These are phyloP conservation scores for Umbelopsis isabellina DNA, from an alignment of 192 early-diverging fungal genomes.

Conservation along the genomic window DNA sequence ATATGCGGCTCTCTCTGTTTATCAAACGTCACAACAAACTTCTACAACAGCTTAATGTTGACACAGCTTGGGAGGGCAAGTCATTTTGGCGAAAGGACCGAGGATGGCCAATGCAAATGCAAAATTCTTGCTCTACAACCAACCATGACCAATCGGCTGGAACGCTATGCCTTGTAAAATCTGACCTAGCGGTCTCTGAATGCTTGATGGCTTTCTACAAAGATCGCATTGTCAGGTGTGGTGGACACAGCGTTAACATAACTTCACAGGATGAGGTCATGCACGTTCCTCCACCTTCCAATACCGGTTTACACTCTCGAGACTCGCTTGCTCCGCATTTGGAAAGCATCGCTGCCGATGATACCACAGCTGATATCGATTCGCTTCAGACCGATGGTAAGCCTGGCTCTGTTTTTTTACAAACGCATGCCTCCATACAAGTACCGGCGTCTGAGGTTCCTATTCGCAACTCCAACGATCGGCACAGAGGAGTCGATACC, in stretches of 20 bases:
- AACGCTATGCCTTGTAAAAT: conserved; percentile 25
- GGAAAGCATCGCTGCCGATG: not conserved
- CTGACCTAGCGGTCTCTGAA: conserved; percentile 23
- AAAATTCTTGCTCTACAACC: conserved; percentile 28
- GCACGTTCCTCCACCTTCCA: not conserved
- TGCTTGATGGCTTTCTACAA: conserved; percentile 32
- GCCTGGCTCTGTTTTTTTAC: not conserved
- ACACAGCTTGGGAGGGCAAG: conserved; percentile 5
- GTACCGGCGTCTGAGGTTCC: not conserved
- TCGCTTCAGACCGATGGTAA: not conserved
- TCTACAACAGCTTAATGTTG: conserved; percentile 1
- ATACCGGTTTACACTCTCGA: not conserved
- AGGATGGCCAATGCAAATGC: conserved; percentile 39
- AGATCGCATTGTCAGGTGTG: conserved; percentile 38
- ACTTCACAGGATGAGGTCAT: not conserved
- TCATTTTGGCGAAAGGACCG: conserved; percentile 41
- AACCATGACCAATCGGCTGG: conserved; percentile 39
- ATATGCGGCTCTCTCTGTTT: conserved; percentile 34
- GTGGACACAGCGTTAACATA: not conserved
- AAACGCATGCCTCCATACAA: not conserved
- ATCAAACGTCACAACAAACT: conserved; percentile 13
- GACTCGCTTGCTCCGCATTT: no score
- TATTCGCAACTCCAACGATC: not conserved
- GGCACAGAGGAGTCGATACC: not conserved
- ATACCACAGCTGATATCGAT: not conserved